These are phyloP conservation scores for Polygonum aviculare DNA, from an alignment of 148 eudicot genomes.

Conservation along the genomic window DNA sequence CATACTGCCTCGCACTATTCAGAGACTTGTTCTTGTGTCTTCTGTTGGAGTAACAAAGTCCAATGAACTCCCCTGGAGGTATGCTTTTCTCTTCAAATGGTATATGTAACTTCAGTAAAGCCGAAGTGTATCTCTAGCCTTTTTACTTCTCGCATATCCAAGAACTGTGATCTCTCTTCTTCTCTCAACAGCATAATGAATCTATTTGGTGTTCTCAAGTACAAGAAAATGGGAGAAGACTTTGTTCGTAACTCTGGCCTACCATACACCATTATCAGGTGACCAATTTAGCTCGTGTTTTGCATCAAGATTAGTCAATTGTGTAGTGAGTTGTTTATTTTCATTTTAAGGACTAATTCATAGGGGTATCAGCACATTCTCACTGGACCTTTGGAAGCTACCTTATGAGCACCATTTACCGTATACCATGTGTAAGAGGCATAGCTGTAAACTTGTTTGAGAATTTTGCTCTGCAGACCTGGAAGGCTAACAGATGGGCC, in stretches of 20 bases:
- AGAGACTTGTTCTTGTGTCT: constrained; percentile 87
- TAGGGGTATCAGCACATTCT: background rate
- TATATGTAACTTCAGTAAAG: background rate
- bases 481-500: constrained; percentile 98
- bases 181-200: constrained; percentile 67
- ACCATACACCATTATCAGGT: constrained; percentile 96
- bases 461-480: constrained; percentile 31
- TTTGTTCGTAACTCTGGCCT: constrained; percentile 73
- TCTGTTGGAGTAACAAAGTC: constrained; percentile 94
- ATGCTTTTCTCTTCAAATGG: constrained; percentile 9
- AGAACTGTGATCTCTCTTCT: background rate
- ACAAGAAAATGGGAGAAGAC: constrained; percentile 98
- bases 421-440: background rate
- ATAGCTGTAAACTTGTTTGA: background rate
- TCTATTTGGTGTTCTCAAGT: constrained; percentile 95
- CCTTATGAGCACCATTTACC: background rate
- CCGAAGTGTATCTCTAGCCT: background rate
- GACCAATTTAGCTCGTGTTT: background rate
- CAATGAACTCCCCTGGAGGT: constrained; percentile 98
- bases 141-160: background rate
- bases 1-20: constrained; percentile 56
- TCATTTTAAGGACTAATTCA: background rate
- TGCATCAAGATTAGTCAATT: background rate
- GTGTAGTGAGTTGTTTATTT: background rate
- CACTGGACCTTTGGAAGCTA: too few species aligned